phyloP scores from a whole-genome alignment of 2,329 filamentous ascomycete species.

The Microdochium nivale region DNA sequence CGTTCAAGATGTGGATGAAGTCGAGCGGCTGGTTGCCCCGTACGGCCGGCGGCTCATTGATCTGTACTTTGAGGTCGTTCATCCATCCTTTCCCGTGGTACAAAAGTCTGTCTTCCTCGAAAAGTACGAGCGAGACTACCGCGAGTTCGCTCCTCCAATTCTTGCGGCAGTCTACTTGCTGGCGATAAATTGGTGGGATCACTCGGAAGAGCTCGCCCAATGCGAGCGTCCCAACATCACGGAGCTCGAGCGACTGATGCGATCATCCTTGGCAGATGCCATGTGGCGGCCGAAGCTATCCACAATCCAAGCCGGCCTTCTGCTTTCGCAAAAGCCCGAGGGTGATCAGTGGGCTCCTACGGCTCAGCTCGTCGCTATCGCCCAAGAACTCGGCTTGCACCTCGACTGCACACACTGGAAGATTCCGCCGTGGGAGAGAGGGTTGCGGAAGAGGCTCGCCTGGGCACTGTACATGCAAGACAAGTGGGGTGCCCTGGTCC shows the following conservation, averaged over 20 bases:
- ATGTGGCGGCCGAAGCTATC: slow-evolving; percentile 77
- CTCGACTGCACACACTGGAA: slow-evolving; percentile 83
- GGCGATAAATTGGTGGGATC: slow-evolving; percentile 81
- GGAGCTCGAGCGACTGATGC: slow-evolving; percentile 65
- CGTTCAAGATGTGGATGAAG: slow-evolving; percentile 56
- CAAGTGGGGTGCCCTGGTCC: slow-evolving; percentile 70
- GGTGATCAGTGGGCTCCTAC: slow-evolving; percentile 79
- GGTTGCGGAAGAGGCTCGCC: slow-evolving; percentile 73
- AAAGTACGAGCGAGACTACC: slow-evolving; percentile 64
- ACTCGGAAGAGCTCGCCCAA: slow-evolving; percentile 56
- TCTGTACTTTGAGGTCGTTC: slow-evolving; percentile 73
- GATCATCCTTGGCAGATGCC: slow-evolving; percentile 64
- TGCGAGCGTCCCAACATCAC: slow-evolving; percentile 63
- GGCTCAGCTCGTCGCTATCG: slow-evolving; percentile 77
- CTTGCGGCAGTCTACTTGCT: slow-evolving; percentile 77
- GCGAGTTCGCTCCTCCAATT: slow-evolving; percentile 67
- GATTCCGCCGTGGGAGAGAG: slow-evolving; percentile 80
- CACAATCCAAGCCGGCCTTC: slow-evolving; percentile 67
- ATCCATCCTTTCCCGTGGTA: slow-evolving; percentile 74
- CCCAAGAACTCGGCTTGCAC: slow-evolving; percentile 81
- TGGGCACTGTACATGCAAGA: slow-evolving; percentile 95
- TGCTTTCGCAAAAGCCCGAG: slow-evolving; percentile 67
- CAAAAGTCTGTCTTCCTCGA: slow-evolving; percentile 75
- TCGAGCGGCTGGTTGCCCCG: slow-evolving; percentile 68
- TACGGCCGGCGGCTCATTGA: slow-evolving; percentile 72